Evolutionary conservation across 768 basidiomycete genomes (phyloP).

Genomic region (Panus rudis): DNA sequence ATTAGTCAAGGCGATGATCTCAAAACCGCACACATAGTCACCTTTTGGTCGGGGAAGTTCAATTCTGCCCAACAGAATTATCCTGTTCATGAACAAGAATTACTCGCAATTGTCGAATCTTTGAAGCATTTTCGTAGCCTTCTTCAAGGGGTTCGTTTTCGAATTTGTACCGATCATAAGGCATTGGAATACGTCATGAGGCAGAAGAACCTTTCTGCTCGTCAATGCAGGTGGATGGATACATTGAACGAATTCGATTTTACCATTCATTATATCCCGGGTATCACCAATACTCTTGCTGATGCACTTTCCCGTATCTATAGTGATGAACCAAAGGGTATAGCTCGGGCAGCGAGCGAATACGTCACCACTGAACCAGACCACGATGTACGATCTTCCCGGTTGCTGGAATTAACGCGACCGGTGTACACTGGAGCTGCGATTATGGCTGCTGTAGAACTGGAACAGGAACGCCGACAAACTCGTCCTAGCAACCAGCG

Average conservation of each 20-base stretch:
- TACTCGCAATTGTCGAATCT: constrained; percentile 29
- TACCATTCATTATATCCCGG: constrained; percentile 21
- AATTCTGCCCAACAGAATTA: constrained; percentile 25
- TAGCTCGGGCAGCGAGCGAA: constrained; percentile 9
- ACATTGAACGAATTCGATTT: constrained; percentile 23
- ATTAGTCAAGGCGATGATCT: constrained; percentile 18
- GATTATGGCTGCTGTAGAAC: neutral
- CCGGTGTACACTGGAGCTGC: neutral
- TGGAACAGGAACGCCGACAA: too few species aligned
- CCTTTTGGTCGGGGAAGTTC: constrained; percentile 25
- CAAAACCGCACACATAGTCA: constrained; percentile 9
- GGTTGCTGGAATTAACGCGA: neutral
- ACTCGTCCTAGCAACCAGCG: too few species aligned
- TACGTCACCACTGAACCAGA: constrained; percentile 6
- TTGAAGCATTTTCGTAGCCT: constrained; percentile 20
- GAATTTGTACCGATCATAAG: constrained; percentile 23
- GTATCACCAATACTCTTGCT: constrained; percentile 17
- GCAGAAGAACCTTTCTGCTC: constrained; percentile 17
- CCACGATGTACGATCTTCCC: neutral
- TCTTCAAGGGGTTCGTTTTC: constrained; percentile 17
- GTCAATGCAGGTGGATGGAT: constrained; percentile 23
- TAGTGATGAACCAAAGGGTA: constrained; percentile 10
- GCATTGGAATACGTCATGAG: constrained; percentile 14
- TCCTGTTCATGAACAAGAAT: constrained; percentile 31
- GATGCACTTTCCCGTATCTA: constrained; percentile 18